Evolutionary conservation across 2,329 filamentous ascomycete genomes (phyloP).

Genomic region (Claviceps pusilla): DNA sequence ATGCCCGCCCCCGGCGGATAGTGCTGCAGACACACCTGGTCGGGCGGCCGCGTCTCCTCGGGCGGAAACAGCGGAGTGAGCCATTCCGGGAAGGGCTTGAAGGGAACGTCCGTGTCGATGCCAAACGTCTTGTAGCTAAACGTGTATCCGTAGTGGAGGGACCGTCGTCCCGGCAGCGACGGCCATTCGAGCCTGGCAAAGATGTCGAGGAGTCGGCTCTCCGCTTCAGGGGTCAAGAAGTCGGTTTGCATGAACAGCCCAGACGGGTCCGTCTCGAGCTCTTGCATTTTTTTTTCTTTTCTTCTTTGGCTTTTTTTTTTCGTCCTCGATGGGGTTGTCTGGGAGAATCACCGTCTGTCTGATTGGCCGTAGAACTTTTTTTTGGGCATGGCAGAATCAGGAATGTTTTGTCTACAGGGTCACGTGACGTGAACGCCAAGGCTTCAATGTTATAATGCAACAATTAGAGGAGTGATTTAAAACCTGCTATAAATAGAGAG

Average conservation of each 20-base stretch:
- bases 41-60: slow-evolving; percentile 28
- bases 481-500: too few species aligned
- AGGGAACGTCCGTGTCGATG: slow-evolving; percentile 29
- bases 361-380: not conserved
- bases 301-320: not conserved
- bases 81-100: slow-evolving; percentile 36
- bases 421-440: too few species aligned
- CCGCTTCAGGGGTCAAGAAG: slow-evolving; percentile 31
- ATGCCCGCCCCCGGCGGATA: slow-evolving; percentile 46
- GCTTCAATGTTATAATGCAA: too few species aligned
- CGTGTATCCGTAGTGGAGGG: slow-evolving; percentile 36
- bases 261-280: slow-evolving; percentile 14
- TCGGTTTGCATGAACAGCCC: slow-evolving; percentile 30
- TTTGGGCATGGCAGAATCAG: too few species aligned
- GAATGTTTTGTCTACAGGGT: too few species aligned
- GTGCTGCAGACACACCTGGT: slow-evolving; percentile 45
- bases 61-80: slow-evolving; percentile 31
- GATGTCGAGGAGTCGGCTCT: slow-evolving; percentile 24
- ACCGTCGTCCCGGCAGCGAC: slow-evolving; percentile 3
- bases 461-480: too few species aligned
- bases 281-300: slow-evolving; percentile 10
- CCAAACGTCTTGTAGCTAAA: slow-evolving; percentile 46
- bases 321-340: not conserved
- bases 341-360: not conserved
- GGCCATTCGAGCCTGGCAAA: slow-evolving; percentile 5